Conservation (phyloP, 1,139 yeast species). For the Waltiozyma sp. region DNA sequence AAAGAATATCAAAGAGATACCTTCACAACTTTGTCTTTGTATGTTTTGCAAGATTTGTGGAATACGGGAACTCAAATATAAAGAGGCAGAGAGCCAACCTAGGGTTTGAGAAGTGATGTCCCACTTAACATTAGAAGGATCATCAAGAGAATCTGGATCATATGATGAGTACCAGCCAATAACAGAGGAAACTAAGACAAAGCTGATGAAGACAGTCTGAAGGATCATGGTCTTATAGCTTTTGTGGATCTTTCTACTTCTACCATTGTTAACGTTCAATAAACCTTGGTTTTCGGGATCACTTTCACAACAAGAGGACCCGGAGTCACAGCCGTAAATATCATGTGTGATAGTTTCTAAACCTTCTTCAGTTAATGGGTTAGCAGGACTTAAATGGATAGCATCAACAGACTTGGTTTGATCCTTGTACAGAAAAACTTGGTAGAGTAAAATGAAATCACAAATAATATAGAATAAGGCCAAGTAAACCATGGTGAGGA, state of each 20-base stretch:
- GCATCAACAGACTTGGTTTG: slow-evolving; percentile 45
- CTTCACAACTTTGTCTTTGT: slow-evolving; percentile 82
- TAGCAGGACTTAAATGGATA: slow-evolving; percentile 81
- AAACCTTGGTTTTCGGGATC: slow-evolving; percentile 5
- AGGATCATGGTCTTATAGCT: neutral
- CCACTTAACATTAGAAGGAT: slow-evolving; percentile 35
- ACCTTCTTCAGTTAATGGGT: slow-evolving; percentile 66
- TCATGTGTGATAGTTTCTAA: slow-evolving; percentile 38
- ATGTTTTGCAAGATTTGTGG: slow-evolving; percentile 83
- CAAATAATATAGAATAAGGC: slow-evolving; percentile 90
- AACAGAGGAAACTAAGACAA: slow-evolving; percentile 68
- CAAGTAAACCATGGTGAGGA: slow-evolving; percentile 85
- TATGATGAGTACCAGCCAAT: slow-evolving; percentile 78
- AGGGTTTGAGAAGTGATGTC: slow-evolving; percentile 77
- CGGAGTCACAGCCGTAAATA: slow-evolving; percentile 12
- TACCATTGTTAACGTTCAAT: neutral
- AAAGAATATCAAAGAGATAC: slow-evolving; percentile 84
- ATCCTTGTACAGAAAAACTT: slow-evolving; percentile 64
- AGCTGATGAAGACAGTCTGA: slow-evolving; percentile 3
- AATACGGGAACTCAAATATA: slow-evolving; percentile 78
- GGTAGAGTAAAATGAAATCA: slow-evolving; percentile 71
- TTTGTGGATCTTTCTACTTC: slow-evolving; percentile 3
- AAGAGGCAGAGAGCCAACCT: slow-evolving; percentile 84
- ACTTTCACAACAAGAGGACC: neutral
- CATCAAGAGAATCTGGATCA: slow-evolving; percentile 21